A percentile compares a stretch with the other conserved stretches of the same genome.
phyloP scores from a whole-genome alignment of 2,329 filamentous ascomycete species.

The Xylariaceae sp. region DNA sequence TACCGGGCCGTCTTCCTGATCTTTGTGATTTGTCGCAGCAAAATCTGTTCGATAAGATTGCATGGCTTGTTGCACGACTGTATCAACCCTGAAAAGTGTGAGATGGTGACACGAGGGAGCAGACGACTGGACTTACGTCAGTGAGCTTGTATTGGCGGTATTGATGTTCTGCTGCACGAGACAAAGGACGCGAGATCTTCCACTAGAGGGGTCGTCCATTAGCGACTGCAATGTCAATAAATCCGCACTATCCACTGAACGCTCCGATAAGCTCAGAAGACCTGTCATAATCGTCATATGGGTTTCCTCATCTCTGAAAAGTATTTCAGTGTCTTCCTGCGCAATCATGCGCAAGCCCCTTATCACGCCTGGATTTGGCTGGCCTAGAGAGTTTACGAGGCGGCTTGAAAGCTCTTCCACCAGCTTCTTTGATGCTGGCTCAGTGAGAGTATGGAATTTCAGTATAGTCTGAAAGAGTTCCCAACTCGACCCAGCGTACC shows the following conservation, averaged over 20 bases:
- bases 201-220: slow-evolving; percentile 40
- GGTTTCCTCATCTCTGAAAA: slow-evolving; percentile 40
- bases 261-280: slow-evolving; percentile 51
- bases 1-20: slow-evolving; percentile 6
- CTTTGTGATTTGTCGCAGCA: slow-evolving; percentile 30
- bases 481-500: slow-evolving; percentile 30
- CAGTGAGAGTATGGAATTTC: slow-evolving; percentile 35
- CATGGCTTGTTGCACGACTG: slow-evolving; percentile 46
- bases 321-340: slow-evolving; percentile 37
- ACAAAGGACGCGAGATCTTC: slow-evolving; percentile 40
- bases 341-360: slow-evolving; percentile 45
- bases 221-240: slow-evolving; percentile 39
- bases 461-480: slow-evolving; percentile 46
- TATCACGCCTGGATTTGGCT: slow-evolving; percentile 29
- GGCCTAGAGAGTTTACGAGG: slow-evolving; percentile 15
- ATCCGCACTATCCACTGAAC: slow-evolving; percentile 34
- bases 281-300: slow-evolving; percentile 49
- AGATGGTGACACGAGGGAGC: background rate
- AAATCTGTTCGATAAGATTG: slow-evolving; percentile 33
- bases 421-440: slow-evolving; percentile 30
- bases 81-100: slow-evolving; percentile 39
- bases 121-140: slow-evolving; percentile 37
- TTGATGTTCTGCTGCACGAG: slow-evolving; percentile 56
- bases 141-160: slow-evolving; percentile 40
- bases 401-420: slow-evolving; percentile 26